Evolutionary conservation across 495 filamentous ascomycete genomes (phyloP).

Genomic region (Friedmanniomyces simplex): DNA sequence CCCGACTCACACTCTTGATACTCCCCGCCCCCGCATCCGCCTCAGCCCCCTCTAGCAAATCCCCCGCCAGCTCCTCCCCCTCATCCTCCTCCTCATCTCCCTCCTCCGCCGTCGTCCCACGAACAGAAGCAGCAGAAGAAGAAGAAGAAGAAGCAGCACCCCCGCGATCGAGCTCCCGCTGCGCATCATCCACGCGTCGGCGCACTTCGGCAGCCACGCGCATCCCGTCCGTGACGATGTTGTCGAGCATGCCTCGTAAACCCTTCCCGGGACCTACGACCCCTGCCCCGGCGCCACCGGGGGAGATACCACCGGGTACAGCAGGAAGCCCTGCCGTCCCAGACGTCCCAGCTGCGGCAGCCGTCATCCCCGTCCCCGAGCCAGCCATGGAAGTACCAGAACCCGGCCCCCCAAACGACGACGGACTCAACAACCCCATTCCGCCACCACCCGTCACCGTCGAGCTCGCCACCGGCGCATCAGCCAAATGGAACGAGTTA

Average conservation of each 20-base stretch:
- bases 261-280: conserved; percentile 61
- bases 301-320: conserved; percentile 30
- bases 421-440: conserved; percentile 71
- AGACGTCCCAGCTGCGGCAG: neutral
- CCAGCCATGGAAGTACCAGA: too few species aligned
- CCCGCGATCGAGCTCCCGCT: conserved; percentile 72
- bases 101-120: conserved; percentile 37
- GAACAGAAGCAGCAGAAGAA: too few species aligned
- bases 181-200: conserved; percentile 86
- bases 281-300: conserved; percentile 35
- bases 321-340: conserved; percentile 14
- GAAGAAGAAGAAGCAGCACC: too few species aligned
- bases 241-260: conserved; percentile 83
- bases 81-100: conserved; percentile 61
- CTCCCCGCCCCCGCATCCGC: conserved; percentile 42
- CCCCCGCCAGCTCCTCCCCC: conserved; percentile 53
- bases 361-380: too few species aligned
- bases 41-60: conserved; percentile 71
- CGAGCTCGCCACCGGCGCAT: conserved; percentile 35
- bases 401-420: too few species aligned
- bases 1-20: neutral
- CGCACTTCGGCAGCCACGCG: conserved; percentile 84
- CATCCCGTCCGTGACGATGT: conserved; percentile 95
- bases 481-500: conserved; percentile 57
- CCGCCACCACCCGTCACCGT: conserved; percentile 33